Conservation (phyloP, 176 grass and related monocot species). For the sorghum (Sorghum bicolor) region DNA sequence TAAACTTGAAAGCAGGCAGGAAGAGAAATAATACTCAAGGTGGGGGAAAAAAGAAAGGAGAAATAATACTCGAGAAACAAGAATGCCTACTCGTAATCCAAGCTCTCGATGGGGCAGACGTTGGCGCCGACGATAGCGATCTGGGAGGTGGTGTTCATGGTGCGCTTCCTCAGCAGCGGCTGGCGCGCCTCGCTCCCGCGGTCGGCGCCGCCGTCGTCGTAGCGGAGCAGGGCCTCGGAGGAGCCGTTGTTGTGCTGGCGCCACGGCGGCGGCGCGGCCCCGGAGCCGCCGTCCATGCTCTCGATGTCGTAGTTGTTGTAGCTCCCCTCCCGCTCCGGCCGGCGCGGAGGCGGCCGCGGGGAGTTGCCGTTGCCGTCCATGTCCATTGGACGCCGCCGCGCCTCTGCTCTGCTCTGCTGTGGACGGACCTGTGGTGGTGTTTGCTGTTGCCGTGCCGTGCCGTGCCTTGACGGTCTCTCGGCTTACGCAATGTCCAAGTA, state of each 20-base stretch:
- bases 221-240: conserved; percentile 36
- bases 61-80: neutral
- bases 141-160: conserved; percentile 84
- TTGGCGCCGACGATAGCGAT: conserved; percentile 89
- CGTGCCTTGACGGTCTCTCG: neutral
- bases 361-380: conserved; percentile 30
- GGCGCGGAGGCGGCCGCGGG: conserved; percentile 17
- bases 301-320: conserved; percentile 44
- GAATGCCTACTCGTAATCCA: conserved; percentile 80
- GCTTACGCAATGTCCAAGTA: neutral
- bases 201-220: conserved; percentile 26
- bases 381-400: neutral
- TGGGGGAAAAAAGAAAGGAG: too few species aligned
- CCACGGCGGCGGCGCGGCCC: neutral
- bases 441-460: neutral
- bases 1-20: neutral
- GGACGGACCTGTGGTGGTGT: neutral
- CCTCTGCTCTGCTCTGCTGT: neutral
- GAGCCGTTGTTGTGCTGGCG: neutral
- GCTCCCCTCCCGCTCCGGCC: conserved; percentile 41
- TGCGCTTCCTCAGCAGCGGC: conserved; percentile 73
- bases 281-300: conserved; percentile 32
- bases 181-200: conserved; percentile 23
- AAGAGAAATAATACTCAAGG: neutral
- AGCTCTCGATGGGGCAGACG: conserved; percentile 76